phyloP scores from a whole-genome alignment of 2,329 filamentous ascomycete genomes.

The Cladosporium sp. region DNA sequence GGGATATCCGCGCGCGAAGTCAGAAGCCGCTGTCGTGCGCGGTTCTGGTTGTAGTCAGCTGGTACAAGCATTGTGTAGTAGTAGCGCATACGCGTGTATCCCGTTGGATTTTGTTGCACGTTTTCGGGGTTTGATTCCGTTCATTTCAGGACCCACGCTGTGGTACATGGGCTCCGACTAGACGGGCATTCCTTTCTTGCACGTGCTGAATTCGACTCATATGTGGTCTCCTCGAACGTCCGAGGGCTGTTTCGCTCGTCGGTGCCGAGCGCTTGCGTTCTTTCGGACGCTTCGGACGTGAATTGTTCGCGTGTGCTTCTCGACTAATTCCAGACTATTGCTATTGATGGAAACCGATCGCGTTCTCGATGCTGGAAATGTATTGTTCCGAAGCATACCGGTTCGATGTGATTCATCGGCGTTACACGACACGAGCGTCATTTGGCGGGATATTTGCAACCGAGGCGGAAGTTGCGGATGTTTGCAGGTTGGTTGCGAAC shows the following conservation, averaged over 20 bases:
- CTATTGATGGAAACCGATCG: background rate
- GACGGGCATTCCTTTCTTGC: background rate
- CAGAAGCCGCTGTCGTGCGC: background rate
- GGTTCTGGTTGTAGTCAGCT: background rate
- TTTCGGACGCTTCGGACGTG: background rate
- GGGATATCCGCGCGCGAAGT: background rate
- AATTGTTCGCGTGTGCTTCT: background rate
- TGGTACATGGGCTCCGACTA: background rate
- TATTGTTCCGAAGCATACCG: background rate
- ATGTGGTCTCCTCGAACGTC: background rate
- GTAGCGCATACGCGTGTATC: background rate
- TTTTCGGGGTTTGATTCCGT: background rate
- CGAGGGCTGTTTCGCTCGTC: background rate
- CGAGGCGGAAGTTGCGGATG: constrained; percentile 3
- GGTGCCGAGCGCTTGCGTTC: background rate
- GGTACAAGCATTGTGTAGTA: background rate
- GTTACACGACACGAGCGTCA: background rate
- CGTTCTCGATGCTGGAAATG: background rate
- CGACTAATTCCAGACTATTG: background rate
- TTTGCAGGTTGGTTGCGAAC: background rate
- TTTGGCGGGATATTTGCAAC: background rate
- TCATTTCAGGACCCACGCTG: background rate
- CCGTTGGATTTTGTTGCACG: background rate
- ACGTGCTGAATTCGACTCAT: background rate
- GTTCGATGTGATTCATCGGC: background rate